These are phyloP conservation scores for Gamarada debralockiae DNA, from an alignment of 495 filamentous ascomycete genomes.

Conservation along the genomic window DNA sequence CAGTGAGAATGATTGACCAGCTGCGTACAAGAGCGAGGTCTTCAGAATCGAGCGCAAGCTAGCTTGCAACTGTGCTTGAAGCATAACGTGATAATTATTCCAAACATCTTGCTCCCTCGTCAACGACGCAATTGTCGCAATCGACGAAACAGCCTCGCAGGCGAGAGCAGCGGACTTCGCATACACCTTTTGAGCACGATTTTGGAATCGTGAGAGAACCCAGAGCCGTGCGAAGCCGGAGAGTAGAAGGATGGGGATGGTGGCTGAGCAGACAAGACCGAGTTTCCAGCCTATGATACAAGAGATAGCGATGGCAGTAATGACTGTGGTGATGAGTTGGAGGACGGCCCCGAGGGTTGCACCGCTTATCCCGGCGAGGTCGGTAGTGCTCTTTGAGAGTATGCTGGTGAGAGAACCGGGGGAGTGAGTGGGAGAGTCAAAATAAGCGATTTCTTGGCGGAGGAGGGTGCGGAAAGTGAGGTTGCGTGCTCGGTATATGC, in stretches of 20 bases:
- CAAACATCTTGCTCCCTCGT: constrained; percentile 38
- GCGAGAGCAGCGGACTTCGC: constrained; percentile 42
- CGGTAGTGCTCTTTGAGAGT: constrained; percentile 52
- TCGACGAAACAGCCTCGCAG: constrained; percentile 49
- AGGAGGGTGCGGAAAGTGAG: constrained; percentile 54
- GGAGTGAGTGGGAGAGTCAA: constrained; percentile 57
- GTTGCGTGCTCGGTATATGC: constrained; percentile 30
- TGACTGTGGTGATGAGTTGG: constrained; percentile 42
- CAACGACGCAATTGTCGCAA: constrained; percentile 52
- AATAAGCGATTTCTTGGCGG: constrained; percentile 57
- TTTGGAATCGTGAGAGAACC: constrained; percentile 38
- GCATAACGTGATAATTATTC: constrained; percentile 24
- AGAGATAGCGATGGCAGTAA: constrained; percentile 45
- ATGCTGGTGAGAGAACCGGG: constrained; percentile 56
- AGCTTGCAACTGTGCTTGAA: constrained; percentile 47
- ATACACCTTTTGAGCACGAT: not conserved
- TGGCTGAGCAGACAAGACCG: constrained; percentile 45
- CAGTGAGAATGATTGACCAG: constrained; percentile 48
- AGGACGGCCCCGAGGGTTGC: constrained; percentile 20
- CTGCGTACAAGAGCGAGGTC: constrained; percentile 49
- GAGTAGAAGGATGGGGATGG: constrained; percentile 31
- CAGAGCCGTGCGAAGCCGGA: constrained; percentile 6
- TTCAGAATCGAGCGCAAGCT: constrained; percentile 49
- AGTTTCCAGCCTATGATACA: constrained; percentile 63
- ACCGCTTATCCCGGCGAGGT: constrained; percentile 29